A percentile compares a stretch with the other conserved stretches of the same genome.
phyloP scores from a whole-genome alignment of 2,329 filamentous ascomycete genomes.

The Fusarium nematophilum region DNA sequence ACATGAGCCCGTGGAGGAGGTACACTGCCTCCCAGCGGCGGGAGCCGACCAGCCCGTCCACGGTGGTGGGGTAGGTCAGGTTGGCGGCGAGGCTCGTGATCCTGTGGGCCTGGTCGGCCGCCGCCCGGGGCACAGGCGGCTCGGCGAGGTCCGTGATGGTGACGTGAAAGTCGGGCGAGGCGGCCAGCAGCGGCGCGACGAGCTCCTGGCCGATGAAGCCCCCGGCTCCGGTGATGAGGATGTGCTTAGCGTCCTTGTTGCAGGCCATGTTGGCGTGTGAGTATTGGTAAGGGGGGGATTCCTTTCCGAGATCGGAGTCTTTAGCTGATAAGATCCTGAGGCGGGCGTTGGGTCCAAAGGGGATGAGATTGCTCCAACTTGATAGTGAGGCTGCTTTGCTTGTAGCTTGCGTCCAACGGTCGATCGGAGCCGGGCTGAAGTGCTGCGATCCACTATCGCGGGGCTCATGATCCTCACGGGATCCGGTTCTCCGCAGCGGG shows the following conservation, averaged over 20 bases:
- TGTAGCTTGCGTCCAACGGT: conserved; percentile 13
- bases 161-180: conserved; percentile 52
- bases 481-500: conserved; percentile 29
- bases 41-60: conserved; percentile 45
- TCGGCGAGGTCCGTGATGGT: conserved; percentile 67
- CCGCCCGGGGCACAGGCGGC: conserved; percentile 58
- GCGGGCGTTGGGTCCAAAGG: not conserved
- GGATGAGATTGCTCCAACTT: conserved; percentile 6
- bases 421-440: conserved; percentile 3
- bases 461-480: conserved; percentile 19
- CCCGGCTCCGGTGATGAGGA: conserved; percentile 73
- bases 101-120: conserved; percentile 46
- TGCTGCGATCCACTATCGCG: conserved; percentile 30
- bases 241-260: conserved; percentile 35
- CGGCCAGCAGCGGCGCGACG: conserved; percentile 64
- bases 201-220: conserved; percentile 74
- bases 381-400: not conserved
- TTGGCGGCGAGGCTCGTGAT: conserved; percentile 43
- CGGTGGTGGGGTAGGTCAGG: conserved; percentile 28
- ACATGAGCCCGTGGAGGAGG: conserved; percentile 74
- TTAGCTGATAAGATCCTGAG: conserved; percentile 1
- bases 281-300: not conserved
- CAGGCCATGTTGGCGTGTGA: conserved; percentile 23
- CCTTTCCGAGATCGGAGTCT: conserved; percentile 3
- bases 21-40: conserved; percentile 60